Evolutionary conservation across 2,329 filamentous ascomycete species (phyloP), one percentile per base, ranked within the genome.

Genomic region (Aspergillus uvarum): DNA sequence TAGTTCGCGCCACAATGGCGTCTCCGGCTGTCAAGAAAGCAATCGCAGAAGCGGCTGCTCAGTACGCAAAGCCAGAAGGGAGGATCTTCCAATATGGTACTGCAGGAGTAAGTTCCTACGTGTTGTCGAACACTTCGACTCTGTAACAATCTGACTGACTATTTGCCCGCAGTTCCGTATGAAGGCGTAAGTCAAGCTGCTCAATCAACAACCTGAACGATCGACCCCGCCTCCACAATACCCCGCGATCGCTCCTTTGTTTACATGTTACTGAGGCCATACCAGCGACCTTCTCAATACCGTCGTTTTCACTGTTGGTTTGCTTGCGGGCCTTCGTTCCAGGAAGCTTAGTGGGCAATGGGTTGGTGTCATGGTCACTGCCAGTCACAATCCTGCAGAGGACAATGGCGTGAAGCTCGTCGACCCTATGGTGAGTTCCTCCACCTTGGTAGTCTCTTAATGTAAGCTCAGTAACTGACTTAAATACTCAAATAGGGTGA

Each of bases 401-500:
- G 92, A 96, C 79, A 96, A 96, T 76, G 92, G 92, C 54, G 89
- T 96, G 76, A 96, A 96, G 84, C 87, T 99, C 68, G 92, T 99
- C 64, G 95, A 99, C 77, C 95, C 95, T 12, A 90, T 96, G 88
- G 85, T 87, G 59, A 66, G 72, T 69, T 50, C 21, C 32, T 35
- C 5, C 10, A 35, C 26, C 5, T 35, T 35, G 3, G 5, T 35
- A 12, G 4, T 35, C 4, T 29, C 26, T 10, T 5, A 35, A 2
- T 16, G 32, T 12, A 4, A 35, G 12, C 11, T 16, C 32, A 44
- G 24, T 35, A 19, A 58, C 63, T 67, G 51, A 63, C 67, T 47
- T 21, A 60, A 54, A 55, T 12, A 32, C 57, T 58, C 29, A 22
- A 59, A 21, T 65, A 87, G 85, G 94, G 95, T 66, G 95, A 98